Conservation (phyloP, 2,329 filamentous ascomycete species). For the Colletotrichum spinosum region DNA sequence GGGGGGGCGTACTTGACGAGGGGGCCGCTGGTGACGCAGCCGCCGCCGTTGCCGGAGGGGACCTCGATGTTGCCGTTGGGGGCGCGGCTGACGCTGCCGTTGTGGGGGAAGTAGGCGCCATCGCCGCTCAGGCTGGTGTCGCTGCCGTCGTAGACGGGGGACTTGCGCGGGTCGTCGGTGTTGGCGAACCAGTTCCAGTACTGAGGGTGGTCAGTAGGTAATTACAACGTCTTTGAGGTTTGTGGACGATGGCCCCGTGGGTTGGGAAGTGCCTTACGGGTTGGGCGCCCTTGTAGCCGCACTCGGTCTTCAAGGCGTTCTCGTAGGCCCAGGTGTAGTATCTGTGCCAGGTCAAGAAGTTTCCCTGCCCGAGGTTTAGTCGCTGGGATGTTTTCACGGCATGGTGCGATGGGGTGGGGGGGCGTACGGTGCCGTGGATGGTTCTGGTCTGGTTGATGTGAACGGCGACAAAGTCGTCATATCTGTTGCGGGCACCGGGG, state of each 20-base stretch:
- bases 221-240: too few species aligned
- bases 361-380: constrained; percentile 9
- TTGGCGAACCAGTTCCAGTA: constrained; percentile 53
- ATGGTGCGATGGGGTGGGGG: too few species aligned
- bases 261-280: constrained; percentile 16
- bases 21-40: constrained; percentile 47
- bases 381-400: too few species aligned
- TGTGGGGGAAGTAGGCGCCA: constrained; percentile 46
- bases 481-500: constrained; percentile 32
- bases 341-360: constrained; percentile 37
- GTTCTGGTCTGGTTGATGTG: constrained; percentile 34
- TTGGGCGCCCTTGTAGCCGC: constrained; percentile 36
- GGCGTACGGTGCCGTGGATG: constrained; percentile 32
- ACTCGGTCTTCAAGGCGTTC: constrained; percentile 35
- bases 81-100: constrained; percentile 38
- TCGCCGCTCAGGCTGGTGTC: constrained; percentile 53
- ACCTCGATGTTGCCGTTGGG: constrained; percentile 43
- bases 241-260: neutral
- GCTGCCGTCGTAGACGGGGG: constrained; percentile 54
- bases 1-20: constrained; percentile 39
- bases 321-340: constrained; percentile 37
- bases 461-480: constrained; percentile 39
- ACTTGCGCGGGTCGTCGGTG: constrained; percentile 44
- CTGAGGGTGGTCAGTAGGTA: neutral
- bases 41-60: constrained; percentile 50